phyloP scores from a whole-genome alignment of 208 protist species.

The Acanthamoeba sp. region DNA sequence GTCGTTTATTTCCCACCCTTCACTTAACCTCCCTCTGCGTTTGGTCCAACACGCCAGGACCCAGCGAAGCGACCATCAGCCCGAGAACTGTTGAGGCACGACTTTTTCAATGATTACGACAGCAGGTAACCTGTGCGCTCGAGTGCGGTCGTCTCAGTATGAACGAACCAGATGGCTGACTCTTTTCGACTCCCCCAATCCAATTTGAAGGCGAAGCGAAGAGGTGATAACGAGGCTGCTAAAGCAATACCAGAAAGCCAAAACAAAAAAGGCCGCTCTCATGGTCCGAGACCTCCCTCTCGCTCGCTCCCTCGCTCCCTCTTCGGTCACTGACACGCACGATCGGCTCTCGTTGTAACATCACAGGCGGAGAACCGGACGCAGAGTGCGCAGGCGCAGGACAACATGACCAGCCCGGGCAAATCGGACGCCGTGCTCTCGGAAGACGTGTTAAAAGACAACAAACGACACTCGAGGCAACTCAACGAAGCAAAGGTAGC shows the following conservation, averaged over 20 bases:
- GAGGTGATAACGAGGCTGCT: slow-evolving; percentile 48
- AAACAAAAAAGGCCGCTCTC: slow-evolving; percentile 1
- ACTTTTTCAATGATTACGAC: slow-evolving; percentile 47
- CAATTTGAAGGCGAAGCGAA: background rate
- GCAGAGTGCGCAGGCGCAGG: background rate
- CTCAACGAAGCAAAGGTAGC: background rate
- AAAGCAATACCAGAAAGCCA: slow-evolving; percentile 2
- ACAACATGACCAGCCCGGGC: background rate
- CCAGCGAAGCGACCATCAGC: slow-evolving; percentile 27
- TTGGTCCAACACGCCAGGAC: background rate
- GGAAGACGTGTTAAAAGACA: background rate
- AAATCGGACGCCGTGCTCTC: background rate
- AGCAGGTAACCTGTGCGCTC: slow-evolving; percentile 47
- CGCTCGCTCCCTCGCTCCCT: too few species aligned
- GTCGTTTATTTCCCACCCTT: background rate
- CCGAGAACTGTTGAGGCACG: slow-evolving; percentile 36
- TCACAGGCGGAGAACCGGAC: background rate
- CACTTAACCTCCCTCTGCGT: background rate
- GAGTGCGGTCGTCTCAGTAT: too few species aligned
- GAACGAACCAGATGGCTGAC: background rate
- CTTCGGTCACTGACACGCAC: background rate
- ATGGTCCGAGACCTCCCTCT: background rate
- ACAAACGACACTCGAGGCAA: background rate
- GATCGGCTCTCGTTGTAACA: too few species aligned
- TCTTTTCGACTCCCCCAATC: background rate